Conservation (phyloP, 257 asterid genomes). For the Petunia secreta region DNA sequence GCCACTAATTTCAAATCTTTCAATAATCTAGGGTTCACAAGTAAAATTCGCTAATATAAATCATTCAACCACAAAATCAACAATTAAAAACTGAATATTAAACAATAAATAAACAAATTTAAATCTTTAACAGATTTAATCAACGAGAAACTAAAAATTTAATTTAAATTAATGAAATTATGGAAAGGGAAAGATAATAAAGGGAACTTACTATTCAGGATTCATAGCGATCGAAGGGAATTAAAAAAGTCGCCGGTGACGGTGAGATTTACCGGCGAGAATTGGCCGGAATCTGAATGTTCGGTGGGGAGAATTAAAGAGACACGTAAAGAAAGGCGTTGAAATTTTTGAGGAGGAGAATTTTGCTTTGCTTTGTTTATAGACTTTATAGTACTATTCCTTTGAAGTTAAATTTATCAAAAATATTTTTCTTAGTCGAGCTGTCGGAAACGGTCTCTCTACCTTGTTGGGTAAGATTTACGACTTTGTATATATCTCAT, state of each 20-base stretch:
- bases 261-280: slow-evolving; percentile 3
- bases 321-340: neutral
- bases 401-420: too few relatives aligned
- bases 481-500: too few relatives aligned
- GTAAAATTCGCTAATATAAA: neutral
- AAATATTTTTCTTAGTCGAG: too few relatives aligned
- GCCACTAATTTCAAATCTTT: neutral
- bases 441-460: too few relatives aligned
- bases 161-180: neutral
- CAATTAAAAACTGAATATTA: neutral
- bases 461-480: too few relatives aligned
- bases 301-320: neutral
- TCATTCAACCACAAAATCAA: neutral
- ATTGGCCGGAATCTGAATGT: slow-evolving; percentile 7
- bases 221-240: slow-evolving; percentile 1
- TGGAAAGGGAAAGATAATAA: neutral
- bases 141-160: neutral
- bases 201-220: slow-evolving; percentile 16
- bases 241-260: slow-evolving; percentile 1
- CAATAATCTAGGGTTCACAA: neutral
- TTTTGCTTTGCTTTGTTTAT: too few relatives aligned
- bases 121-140: neutral
- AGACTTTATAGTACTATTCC: too few relatives aligned
- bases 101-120: neutral
- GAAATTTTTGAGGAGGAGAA: neutral